Conservation (phyloP, 202 grass and related monocot genomes). For the Carex sylvatica region DNA sequence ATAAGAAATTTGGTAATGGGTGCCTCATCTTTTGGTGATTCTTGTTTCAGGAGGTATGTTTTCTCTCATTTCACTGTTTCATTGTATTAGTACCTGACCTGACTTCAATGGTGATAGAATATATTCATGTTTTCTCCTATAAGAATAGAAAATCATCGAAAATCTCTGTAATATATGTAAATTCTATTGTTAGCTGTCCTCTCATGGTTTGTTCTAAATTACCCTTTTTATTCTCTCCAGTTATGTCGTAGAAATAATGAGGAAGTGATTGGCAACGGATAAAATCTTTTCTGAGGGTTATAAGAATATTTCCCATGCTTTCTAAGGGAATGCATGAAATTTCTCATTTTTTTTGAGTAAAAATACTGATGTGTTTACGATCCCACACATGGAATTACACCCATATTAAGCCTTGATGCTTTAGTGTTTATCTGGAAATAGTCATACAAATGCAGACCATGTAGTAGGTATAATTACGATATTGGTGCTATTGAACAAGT, state of each 20-base stretch:
- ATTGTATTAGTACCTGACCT: neutral
- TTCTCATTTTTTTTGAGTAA: neutral
- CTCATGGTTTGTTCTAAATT: neutral
- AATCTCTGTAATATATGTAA: slow-evolving; percentile 2
- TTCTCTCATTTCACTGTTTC: slow-evolving; percentile 27
- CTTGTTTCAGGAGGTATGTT: slow-evolving; percentile 51
- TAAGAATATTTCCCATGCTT: neutral
- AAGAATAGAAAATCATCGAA: neutral
- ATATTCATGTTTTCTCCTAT: neutral
- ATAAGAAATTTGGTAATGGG: slow-evolving; percentile 69
- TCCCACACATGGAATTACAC: neutral
- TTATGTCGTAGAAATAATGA: neutral
- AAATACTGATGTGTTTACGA: neutral
- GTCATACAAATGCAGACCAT: neutral
- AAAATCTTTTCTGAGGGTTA: neutral
- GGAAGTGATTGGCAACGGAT: neutral
- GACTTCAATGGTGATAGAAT: neutral
- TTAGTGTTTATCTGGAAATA: neutral
- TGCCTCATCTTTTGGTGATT: slow-evolving; percentile 30
- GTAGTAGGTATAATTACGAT: neutral
- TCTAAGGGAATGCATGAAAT: neutral
- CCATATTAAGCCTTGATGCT: neutral
- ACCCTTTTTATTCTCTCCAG: neutral
- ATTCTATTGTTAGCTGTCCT: neutral
- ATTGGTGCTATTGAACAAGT: neutral